These are phyloP conservation scores for Globisporangium radiosum DNA, from an alignment of 352 stramenopile genomes.

Conservation along the genomic window DNA sequence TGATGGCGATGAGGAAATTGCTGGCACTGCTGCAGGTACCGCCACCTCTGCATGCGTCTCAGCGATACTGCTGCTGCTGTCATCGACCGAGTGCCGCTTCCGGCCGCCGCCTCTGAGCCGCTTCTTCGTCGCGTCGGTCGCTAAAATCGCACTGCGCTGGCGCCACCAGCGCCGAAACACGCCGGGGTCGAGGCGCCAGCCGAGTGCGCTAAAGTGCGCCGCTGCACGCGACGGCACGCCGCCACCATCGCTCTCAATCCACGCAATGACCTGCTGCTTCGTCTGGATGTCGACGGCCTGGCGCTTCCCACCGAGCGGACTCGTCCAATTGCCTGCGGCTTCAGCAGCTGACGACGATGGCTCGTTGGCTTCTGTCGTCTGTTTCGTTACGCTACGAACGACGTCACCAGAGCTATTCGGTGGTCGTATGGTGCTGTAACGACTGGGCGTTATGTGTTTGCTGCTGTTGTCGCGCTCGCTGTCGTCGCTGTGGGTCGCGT, in stretches of 20 bases:
- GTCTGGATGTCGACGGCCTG: slow-evolving; percentile 11
- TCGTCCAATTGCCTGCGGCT: background rate
- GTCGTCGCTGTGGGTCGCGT: too few species aligned
- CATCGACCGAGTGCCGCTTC: slow-evolving; percentile 4
- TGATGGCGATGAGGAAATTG: background rate
- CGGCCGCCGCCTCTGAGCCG: slow-evolving; percentile 6
- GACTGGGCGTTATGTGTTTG: too few species aligned
- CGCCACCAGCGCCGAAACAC: slow-evolving; percentile 10
- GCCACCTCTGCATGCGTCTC: background rate
- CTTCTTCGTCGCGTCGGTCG: slow-evolving; percentile 8
- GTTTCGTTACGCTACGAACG: too few species aligned
- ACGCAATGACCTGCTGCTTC: slow-evolving; percentile 9
- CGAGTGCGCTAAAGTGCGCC: slow-evolving; percentile 7
- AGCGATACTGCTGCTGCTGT: background rate
- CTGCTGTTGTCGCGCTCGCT: too few species aligned
- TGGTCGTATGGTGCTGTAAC: background rate
- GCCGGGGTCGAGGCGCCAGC: slow-evolving; percentile 4
- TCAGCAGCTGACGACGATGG: background rate
- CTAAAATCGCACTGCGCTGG: slow-evolving; percentile 8
- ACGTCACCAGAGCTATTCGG: too few species aligned
- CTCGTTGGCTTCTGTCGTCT: too few species aligned
- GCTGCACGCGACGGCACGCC: slow-evolving; percentile 9
- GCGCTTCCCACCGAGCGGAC: background rate
- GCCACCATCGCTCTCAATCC: slow-evolving; percentile 8
- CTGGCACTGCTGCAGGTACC: background rate